These are phyloP conservation scores for Fusarium oligoseptatum DNA, from an alignment of 2,329 filamentous ascomycete species.

Conservation along the genomic window DNA sequence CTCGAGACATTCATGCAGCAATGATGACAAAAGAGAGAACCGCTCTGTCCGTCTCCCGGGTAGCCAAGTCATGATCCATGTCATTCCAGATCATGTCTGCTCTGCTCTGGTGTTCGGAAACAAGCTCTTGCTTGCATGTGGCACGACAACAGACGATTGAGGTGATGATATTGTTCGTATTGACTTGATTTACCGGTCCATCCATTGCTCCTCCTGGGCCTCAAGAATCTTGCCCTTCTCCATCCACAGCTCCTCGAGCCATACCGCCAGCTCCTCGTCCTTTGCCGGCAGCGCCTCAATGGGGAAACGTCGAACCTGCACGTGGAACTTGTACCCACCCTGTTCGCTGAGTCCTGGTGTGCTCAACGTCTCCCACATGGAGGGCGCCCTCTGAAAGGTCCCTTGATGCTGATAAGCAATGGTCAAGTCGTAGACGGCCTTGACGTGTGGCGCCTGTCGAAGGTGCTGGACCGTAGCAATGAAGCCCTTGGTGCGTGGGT, in stretches of 20 bases:
- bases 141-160: background rate
- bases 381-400: slow-evolving; percentile 61
- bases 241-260: slow-evolving; percentile 66
- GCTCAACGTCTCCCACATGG: slow-evolving; percentile 67
- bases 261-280: slow-evolving; percentile 63
- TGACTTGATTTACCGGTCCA: background rate
- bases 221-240: slow-evolving; percentile 67
- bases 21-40: slow-evolving; percentile 12
- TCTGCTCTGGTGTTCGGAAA: slow-evolving; percentile 1
- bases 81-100: background rate
- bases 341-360: slow-evolving; percentile 53
- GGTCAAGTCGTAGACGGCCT: slow-evolving; percentile 68
- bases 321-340: slow-evolving; percentile 62
- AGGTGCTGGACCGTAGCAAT: slow-evolving; percentile 70
- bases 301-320: slow-evolving; percentile 63
- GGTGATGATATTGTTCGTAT: background rate
- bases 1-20: slow-evolving; percentile 8
- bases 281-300: slow-evolving; percentile 61
- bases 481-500: slow-evolving; percentile 72
- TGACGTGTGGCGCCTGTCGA: slow-evolving; percentile 62
- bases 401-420: slow-evolving; percentile 64
- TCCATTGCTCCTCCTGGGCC: slow-evolving; percentile 37
- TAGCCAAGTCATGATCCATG: background rate
- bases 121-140: background rate
- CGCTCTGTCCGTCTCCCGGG: background rate